These are phyloP conservation scores for Psilocybe subaeruginosa DNA, from an alignment of 768 basidiomycete genomes.

Conservation along the genomic window DNA sequence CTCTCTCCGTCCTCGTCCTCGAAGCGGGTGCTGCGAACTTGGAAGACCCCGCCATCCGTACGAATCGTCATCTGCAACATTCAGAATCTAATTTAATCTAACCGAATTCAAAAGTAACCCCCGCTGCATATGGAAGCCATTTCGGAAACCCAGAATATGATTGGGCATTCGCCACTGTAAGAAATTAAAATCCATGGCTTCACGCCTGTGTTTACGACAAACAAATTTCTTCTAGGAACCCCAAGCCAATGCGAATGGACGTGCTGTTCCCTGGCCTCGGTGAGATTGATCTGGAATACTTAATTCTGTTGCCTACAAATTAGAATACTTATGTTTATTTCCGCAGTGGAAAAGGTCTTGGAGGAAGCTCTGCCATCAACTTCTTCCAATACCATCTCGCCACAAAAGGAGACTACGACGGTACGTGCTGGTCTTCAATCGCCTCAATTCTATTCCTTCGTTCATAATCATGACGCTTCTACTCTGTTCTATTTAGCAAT, in stretches of 20 bases:
- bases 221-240: not conserved
- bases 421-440: not conserved
- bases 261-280: conserved; percentile 2
- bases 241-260: not conserved
- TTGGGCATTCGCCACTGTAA: not conserved
- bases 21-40: not conserved
- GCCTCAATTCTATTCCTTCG: no score
- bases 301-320: no score
- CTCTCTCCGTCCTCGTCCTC: not conserved
- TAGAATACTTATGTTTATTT: no score
- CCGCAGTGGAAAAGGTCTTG: conserved; percentile 1
- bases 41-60: conserved; percentile 1
- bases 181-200: not conserved
- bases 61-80: not conserved
- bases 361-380: conserved; percentile 8
- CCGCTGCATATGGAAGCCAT: conserved; percentile 5
- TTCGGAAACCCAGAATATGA: conserved; percentile 7
- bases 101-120: not conserved
- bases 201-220: not conserved
- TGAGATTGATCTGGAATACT: not conserved
- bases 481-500: not conserved
- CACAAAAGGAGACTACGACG: not conserved
- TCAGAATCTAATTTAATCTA: not conserved
- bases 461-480: no score
- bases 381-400: conserved; percentile 8